These are phyloP conservation scores for Babesia bigemina DNA, from an alignment of 169 alveolate genomes.

Conservation along the genomic window DNA sequence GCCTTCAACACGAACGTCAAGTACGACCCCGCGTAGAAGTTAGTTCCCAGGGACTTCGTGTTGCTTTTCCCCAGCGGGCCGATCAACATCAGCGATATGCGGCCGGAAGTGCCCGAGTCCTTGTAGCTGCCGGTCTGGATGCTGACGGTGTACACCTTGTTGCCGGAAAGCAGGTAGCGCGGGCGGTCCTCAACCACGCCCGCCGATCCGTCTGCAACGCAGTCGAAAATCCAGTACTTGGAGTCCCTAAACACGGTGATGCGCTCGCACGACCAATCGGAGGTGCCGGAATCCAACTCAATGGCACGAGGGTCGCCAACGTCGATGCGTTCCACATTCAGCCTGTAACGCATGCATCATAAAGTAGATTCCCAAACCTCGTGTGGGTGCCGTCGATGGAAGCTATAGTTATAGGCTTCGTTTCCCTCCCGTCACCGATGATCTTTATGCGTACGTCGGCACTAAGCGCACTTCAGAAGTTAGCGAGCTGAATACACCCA, in stretches of 20 bases:
- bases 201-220: constrained; percentile 76
- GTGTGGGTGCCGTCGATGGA: constrained; percentile 58
- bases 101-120: constrained; percentile 83
- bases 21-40: constrained; percentile 73
- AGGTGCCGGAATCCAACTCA: constrained; percentile 75
- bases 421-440: constrained; percentile 79
- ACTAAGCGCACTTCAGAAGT: constrained; percentile 70
- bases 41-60: constrained; percentile 74
- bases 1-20: constrained; percentile 80
- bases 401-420: constrained; percentile 70
- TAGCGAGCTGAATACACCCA: constrained; percentile 71
- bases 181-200: constrained; percentile 64
- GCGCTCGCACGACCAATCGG: constrained; percentile 88
- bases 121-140: constrained; percentile 79
- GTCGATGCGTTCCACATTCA: constrained; percentile 75
- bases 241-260: constrained; percentile 84
- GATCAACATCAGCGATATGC: constrained; percentile 72
- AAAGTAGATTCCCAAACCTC: constrained; percentile 42
- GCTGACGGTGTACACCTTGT: constrained; percentile 74
- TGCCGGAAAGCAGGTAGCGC: constrained; percentile 63
- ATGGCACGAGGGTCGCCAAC: constrained; percentile 83
- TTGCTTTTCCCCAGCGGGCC: constrained; percentile 82
- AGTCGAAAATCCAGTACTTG: constrained; percentile 88
- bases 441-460: constrained; percentile 81
- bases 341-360: constrained; percentile 28